Evolutionary conservation across 768 basidiomycete genomes (phyloP).

Genomic region (Stropharia rugosoannulata): DNA sequence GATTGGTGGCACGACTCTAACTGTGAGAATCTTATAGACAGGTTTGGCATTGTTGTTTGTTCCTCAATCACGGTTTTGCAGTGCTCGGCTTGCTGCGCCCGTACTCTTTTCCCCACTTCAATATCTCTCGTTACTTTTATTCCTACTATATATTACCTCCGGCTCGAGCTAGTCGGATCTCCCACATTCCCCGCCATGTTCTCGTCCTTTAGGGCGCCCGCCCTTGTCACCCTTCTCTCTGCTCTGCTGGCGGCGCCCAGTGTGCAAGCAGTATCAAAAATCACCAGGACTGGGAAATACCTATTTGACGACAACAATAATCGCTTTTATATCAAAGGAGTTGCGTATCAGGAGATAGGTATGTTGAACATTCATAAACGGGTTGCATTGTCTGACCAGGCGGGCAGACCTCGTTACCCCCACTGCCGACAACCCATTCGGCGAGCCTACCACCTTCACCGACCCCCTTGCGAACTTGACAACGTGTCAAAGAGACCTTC

Average conservation of each 20-base stretch:
- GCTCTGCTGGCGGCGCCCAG: conserved; percentile 40
- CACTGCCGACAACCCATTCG: conserved; percentile 58
- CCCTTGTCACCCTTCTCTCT: conserved; percentile 33
- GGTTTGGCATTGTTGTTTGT: too few relatives aligned
- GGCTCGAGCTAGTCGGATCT: too few relatives aligned
- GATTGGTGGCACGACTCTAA: too few relatives aligned
- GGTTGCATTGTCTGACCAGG: conserved; percentile 2
- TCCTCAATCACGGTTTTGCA: too few relatives aligned
- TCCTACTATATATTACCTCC: too few relatives aligned
- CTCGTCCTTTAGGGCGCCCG: conserved; percentile 25
- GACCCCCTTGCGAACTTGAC: conserved; percentile 73
- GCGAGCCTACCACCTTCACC: conserved; percentile 70
- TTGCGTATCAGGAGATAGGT: conserved; percentile 88
- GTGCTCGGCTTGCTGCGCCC: too few relatives aligned
- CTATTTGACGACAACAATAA: conserved; percentile 75
- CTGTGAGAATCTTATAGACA: too few relatives aligned
- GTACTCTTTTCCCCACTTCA: too few relatives aligned
- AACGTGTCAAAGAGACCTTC: conserved; percentile 78
- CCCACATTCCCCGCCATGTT: conserved; percentile 7
- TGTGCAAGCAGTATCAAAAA: conserved; percentile 64
- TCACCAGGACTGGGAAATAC: conserved; percentile 75
- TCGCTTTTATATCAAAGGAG: conserved; percentile 86
- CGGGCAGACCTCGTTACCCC: conserved; percentile 38
- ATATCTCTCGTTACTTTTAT: too few relatives aligned
- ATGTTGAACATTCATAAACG: neutral